Evolutionary conservation across 768 basidiomycete genomes (phyloP).

Genomic region (Boletus eberwhitei): DNA sequence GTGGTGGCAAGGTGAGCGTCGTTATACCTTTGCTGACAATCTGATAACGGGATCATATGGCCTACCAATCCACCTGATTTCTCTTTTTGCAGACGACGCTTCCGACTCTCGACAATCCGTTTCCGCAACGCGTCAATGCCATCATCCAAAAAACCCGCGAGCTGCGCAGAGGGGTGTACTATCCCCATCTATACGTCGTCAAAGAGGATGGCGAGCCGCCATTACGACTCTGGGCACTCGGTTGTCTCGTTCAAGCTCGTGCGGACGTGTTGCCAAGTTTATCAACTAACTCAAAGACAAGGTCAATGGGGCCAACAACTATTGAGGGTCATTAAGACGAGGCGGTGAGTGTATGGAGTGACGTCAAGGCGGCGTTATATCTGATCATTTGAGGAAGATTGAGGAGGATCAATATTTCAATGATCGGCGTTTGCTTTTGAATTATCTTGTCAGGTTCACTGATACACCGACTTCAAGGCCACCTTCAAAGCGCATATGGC

Average conservation of each 20-base stretch:
- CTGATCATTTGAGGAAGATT: neutral
- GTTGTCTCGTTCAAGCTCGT: constrained; percentile 91
- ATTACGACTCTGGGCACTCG: constrained; percentile 91
- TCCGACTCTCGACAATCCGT: constrained; percentile 86
- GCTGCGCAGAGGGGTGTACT: constrained; percentile 88
- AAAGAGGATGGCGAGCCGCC: constrained; percentile 98
- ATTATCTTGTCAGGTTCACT: no score
- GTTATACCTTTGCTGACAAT: neutral
- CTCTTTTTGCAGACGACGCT: constrained; percentile 65
- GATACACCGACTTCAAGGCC: no score
- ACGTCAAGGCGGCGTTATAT: neutral
- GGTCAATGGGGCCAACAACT: constrained; percentile 39
- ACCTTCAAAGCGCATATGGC: constrained; percentile 23
- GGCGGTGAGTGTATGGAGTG: neutral
- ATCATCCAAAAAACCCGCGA: constrained; percentile 96
- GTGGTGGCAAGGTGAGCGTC: constrained; percentile 80
- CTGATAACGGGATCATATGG: neutral
- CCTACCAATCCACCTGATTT: neutral
- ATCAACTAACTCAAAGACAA: constrained; percentile 88
- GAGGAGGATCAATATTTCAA: no score
- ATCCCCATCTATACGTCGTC: constrained; percentile 91
- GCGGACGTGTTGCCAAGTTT: constrained; percentile 91
- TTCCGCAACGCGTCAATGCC: constrained; percentile 91
- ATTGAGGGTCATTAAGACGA: constrained; percentile 11
- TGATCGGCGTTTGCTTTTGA: constrained; percentile 7